Percentiles rank a stretch among this genome's conserved stretches.
Conservation (phyloP, 768 basidiomycete species). For the Pisolithus marmoratus region DNA sequence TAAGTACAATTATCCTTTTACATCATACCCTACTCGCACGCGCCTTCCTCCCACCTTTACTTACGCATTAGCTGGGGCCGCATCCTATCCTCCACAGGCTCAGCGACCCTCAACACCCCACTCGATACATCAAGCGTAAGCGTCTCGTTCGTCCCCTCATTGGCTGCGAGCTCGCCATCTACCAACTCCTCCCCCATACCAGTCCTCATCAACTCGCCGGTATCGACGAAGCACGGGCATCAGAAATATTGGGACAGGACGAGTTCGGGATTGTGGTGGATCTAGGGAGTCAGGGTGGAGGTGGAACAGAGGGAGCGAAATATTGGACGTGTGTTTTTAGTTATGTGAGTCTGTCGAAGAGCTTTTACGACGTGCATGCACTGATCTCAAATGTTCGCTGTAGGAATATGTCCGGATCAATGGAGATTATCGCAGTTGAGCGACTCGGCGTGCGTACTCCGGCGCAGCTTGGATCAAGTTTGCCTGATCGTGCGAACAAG, state of each 20-base stretch:
- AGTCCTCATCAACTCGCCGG: constrained; percentile 78
- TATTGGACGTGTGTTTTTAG: constrained; percentile 99
- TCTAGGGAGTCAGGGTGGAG: constrained; percentile 47
- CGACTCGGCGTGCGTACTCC: too few relatives aligned
- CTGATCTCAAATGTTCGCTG: too few relatives aligned
- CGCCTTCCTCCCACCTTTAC: too few relatives aligned
- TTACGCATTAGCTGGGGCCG: constrained; percentile 82
- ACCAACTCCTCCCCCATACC: constrained; percentile 56
- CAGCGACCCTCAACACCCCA: constrained; percentile 50
- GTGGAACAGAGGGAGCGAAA: constrained; percentile 66
- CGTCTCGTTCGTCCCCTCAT: constrained; percentile 82
- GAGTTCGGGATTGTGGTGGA: constrained; percentile 85
- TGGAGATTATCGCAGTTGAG: too few relatives aligned
- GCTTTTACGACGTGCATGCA: too few relatives aligned
- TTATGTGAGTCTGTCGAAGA: constrained; percentile 59
- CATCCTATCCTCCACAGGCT: constrained; percentile 88
- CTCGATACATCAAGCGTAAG: constrained; percentile 75
- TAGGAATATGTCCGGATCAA: too few relatives aligned
- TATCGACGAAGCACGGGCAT: constrained; percentile 84
- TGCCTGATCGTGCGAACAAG: not conserved
- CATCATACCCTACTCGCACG: not conserved
- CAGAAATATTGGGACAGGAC: constrained; percentile 71
- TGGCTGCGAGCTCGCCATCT: constrained; percentile 28
- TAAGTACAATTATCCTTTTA: constrained; percentile 27
- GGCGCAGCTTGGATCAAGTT: too few relatives aligned